These are phyloP conservation scores for Camelina laxa DNA, from an alignment of 345 rosid genomes.

Conservation along the genomic window DNA sequence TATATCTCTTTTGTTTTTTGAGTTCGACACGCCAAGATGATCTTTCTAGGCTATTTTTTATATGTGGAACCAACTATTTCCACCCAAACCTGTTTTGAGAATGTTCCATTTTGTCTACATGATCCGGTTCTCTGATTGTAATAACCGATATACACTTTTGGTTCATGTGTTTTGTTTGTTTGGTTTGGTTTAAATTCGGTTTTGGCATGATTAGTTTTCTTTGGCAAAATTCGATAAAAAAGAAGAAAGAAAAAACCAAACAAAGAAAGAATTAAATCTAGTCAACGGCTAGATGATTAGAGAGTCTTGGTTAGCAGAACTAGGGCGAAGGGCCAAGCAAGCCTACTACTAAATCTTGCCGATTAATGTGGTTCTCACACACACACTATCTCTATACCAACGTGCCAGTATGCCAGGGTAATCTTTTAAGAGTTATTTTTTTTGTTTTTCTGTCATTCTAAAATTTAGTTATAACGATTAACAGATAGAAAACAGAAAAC, in stretches of 20 bases:
- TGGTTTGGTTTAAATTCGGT: background rate
- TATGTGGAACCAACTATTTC: slow-evolving; percentile 9
- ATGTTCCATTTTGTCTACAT: background rate
- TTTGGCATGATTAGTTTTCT: background rate
- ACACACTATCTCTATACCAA: background rate
- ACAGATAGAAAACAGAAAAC: background rate
- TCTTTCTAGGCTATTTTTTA: background rate
- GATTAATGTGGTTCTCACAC: background rate
- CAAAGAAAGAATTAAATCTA: too few species aligned
- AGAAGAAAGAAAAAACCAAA: background rate
- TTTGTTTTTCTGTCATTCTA: background rate
- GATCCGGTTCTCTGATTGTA: background rate
- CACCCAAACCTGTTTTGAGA: background rate
- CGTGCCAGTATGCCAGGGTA: background rate
- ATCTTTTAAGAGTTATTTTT: background rate
- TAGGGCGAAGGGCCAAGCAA: slow-evolving; percentile 11
- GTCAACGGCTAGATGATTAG: too few species aligned
- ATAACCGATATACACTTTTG: background rate
- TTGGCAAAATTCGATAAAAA: background rate
- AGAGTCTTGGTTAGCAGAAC: background rate
- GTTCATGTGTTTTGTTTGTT: background rate
- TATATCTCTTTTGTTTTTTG: slow-evolving; percentile 1
- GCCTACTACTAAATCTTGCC: slow-evolving; percentile 8
- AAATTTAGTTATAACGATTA: background rate
- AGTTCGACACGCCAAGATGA: slow-evolving; percentile 24